Evolutionary conservation across 352 stramenopile genomes (phyloP).

Genomic region (Globisporangium ultimum): DNA sequence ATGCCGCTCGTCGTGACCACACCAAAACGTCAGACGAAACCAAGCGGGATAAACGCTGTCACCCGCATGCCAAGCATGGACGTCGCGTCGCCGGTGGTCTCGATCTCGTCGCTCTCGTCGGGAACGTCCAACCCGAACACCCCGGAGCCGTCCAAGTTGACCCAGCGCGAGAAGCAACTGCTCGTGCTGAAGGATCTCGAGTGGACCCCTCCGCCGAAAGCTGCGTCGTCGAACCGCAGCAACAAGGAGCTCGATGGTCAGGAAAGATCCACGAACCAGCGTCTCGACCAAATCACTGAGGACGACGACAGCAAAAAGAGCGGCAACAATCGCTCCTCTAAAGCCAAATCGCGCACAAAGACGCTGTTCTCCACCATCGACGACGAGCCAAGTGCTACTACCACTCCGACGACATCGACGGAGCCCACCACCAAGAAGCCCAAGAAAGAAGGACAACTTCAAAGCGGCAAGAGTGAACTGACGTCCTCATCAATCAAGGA

Average conservation of each 20-base stretch:
- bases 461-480: no score
- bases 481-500: no score
- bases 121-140: constrained; percentile 66
- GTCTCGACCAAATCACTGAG: constrained; percentile 10
- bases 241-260: constrained; percentile 8
- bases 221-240: background rate
- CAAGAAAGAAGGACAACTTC: background rate
- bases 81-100: constrained; percentile 64
- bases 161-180: constrained; percentile 31
- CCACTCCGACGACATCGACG: background rate
- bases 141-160: constrained; percentile 37
- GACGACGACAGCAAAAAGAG: constrained; percentile 1
- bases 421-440: background rate
- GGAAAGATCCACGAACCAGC: constrained; percentile 6
- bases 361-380: background rate
- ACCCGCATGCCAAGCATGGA: constrained; percentile 15
- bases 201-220: constrained; percentile 39
- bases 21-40: constrained; percentile 22
- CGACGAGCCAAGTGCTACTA: background rate
- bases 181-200: constrained; percentile 48
- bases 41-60: background rate
- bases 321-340: constrained; percentile 5
- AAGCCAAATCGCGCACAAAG: no score
- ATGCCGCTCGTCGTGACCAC: constrained; percentile 26
- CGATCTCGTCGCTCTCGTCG: constrained; percentile 56